Base-by-base conservation (phyloP, 208 protist species). In the Leishmania lainsoni region DNA sequence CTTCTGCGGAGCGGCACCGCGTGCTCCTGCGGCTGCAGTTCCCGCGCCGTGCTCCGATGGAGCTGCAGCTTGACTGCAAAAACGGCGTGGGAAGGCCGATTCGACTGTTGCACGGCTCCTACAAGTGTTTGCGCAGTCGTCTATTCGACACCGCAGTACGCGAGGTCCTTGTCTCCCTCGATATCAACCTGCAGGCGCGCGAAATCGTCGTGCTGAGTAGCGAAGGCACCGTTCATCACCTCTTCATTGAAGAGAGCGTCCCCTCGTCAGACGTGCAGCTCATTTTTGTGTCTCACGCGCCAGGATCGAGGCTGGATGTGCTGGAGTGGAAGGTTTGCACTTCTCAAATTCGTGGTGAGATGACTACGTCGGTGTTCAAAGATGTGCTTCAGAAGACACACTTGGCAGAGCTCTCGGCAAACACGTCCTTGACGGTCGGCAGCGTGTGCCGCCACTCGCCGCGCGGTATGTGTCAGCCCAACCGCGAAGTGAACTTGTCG, bases 21-120 rank as follows among this genome's bases (percentile, higher is more conserved):
- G 81, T 96, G 48, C 76, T 90, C 39, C 65, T 96, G 72, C 83
- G 80, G 22, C 75, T 96, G 75, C 42, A 88, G 39, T 91, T 79
- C 26, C 87, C 89, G 9, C 81, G 65, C 39, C 68, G 72, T 14
- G 51, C 76, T 42, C 84, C 89, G 1, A 76, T 93, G 9, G 71
- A 87, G 35, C 73, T 96, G 58, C 82, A 66, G 17, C 84, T 96
- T 58, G 86, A 92, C 73, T 75, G 89, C 74, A 86, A 86, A 49
- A 80, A 29, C 74, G 78, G 82, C 52, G 61, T 74, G 20, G 51
- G 74, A 29, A 86, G 59, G 22, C 82, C 82, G 5, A 79, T 79
- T 20, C 82, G 82, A 14, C 80, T 86, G 22, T 52, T 78, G 45
- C 74, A 86, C 74, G 82, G 82, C 5, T 52, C 66, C 32, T 86